A percentile compares a stretch with the other conserved stretches of the same genome.
Evolutionary conservation across 2,329 filamentous ascomycete species (phyloP).

Genomic region (Fusarium kyushuense): DNA sequence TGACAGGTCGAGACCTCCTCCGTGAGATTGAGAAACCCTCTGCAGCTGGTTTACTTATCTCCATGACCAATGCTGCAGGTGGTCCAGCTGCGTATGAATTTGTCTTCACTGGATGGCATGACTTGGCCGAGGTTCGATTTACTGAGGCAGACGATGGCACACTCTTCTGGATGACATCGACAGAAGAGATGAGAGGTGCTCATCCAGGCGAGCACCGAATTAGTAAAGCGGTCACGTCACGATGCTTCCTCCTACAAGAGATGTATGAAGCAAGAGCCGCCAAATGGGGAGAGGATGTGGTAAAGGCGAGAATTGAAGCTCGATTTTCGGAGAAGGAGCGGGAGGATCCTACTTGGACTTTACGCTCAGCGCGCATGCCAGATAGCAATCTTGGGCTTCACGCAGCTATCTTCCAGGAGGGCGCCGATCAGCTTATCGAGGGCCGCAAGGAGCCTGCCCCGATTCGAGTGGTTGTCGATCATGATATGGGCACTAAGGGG

Average conservation of each 20-base stretch:
- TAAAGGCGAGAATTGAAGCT: slow-evolving; percentile 86
- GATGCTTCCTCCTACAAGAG: slow-evolving; percentile 79
- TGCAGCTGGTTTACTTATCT: slow-evolving; percentile 70
- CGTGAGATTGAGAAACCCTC: slow-evolving; percentile 88
- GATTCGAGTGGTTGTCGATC: slow-evolving; percentile 79
- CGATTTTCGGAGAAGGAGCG: slow-evolving; percentile 87
- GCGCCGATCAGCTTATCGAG: slow-evolving; percentile 69
- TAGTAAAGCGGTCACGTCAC: slow-evolving; percentile 66
- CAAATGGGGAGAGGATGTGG: slow-evolving; percentile 85
- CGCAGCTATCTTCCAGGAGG: slow-evolving; percentile 79
- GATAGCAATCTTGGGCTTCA: slow-evolving; percentile 71
- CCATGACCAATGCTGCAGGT: slow-evolving; percentile 72
- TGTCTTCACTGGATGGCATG: slow-evolving; percentile 78
- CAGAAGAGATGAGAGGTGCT: slow-evolving; percentile 69
- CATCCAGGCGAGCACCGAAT: slow-evolving; percentile 58
- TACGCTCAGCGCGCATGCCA: slow-evolving; percentile 75
- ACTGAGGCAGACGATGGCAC: slow-evolving; percentile 76
- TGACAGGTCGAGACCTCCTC: slow-evolving; percentile 80
- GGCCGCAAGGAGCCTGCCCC: slow-evolving; percentile 75
- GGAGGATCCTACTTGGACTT: slow-evolving; percentile 83
- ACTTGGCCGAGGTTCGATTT: slow-evolving; percentile 76
- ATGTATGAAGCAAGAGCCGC: slow-evolving; percentile 81
- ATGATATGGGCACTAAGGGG: slow-evolving; percentile 73
- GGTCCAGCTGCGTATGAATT: slow-evolving; percentile 76
- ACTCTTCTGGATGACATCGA: slow-evolving; percentile 75